phyloP scores from a whole-genome alignment of 495 filamentous ascomycete genomes.

The Beverwykella pulmonaria region DNA sequence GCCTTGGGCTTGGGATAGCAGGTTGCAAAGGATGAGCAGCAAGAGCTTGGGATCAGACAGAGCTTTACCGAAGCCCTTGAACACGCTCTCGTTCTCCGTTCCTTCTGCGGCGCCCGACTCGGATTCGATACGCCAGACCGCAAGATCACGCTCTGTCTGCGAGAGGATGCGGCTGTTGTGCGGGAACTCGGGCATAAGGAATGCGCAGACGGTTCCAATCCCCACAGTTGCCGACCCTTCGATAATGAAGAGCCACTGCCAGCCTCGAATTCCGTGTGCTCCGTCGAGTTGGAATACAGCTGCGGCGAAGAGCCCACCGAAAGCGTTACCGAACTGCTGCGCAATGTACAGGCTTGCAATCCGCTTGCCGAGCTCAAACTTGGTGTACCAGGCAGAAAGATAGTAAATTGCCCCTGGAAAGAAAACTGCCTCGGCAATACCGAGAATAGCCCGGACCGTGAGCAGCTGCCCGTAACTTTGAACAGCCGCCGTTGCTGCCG shows the following conservation, averaged over 20 bases:
- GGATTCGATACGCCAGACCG: conserved; percentile 6
- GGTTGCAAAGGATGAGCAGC: conserved; percentile 4
- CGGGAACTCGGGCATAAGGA: conserved; percentile 2
- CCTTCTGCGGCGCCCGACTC: conserved; percentile 1
- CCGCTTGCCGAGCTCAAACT: conserved; percentile 4
- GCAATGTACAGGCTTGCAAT: conserved; percentile 11
- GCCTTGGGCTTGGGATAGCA: neutral
- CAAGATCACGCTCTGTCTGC: neutral
- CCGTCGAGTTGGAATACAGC: conserved; percentile 6
- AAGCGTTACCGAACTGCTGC: conserved; percentile 11
- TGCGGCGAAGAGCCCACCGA: conserved; percentile 17
- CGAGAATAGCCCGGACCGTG: conserved; percentile 50
- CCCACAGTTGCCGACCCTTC: conserved; percentile 8
- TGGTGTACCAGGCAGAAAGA: conserved; percentile 17
- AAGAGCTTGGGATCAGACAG: conserved; percentile 3
- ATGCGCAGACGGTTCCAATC: neutral
- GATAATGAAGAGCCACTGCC: conserved; percentile 19
- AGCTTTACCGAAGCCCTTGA: conserved; percentile 1
- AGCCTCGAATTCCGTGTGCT: neutral
- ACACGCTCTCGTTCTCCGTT: neutral
- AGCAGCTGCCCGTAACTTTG: conserved; percentile 54
- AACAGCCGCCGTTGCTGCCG: conserved; percentile 54
- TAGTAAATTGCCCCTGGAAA: conserved; percentile 13
- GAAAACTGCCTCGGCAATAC: conserved; percentile 35
- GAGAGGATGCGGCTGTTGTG: conserved; percentile 7